These are phyloP conservation scores for Emiliania huxleyi DNA, from an alignment of 78 protist species.

Conservation along the genomic window DNA sequence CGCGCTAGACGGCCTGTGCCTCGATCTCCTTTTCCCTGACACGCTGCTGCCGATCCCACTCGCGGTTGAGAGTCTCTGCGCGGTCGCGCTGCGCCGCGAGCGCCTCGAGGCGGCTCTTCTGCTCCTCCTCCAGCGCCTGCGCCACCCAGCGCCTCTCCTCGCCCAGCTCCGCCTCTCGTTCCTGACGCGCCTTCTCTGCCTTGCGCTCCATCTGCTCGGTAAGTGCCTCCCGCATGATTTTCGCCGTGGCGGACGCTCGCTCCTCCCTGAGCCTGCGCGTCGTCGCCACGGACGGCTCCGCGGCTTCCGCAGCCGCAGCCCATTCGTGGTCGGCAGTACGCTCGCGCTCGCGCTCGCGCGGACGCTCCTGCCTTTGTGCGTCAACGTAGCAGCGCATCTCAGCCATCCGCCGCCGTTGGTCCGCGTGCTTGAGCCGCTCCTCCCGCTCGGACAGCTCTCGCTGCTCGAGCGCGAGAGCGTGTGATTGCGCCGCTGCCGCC, in stretches of 20 bases:
- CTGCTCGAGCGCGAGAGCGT: background rate
- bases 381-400: background rate
- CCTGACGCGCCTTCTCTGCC: background rate
- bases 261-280: too few relatives aligned
- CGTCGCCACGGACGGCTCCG: too few relatives aligned
- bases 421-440: background rate
- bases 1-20: too few relatives aligned
- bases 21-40: too few relatives aligned
- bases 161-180: background rate
- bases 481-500: background rate
- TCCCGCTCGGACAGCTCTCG: background rate
- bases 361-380: background rate
- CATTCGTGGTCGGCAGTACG: background rate
- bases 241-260: too few relatives aligned
- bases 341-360: background rate
- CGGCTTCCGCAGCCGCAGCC: background rate
- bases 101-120: background rate
- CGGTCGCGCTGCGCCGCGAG: background rate
- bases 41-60: background rate
- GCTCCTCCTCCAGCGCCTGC: background rate
- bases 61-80: background rate
- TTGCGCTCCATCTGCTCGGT: background rate
- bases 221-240: background rate
- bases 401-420: background rate
- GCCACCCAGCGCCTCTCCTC: background rate